Evolutionary conservation across 2,329 filamentous ascomycete genomes (phyloP).

Genomic region (Coniosporium uncinatum): DNA sequence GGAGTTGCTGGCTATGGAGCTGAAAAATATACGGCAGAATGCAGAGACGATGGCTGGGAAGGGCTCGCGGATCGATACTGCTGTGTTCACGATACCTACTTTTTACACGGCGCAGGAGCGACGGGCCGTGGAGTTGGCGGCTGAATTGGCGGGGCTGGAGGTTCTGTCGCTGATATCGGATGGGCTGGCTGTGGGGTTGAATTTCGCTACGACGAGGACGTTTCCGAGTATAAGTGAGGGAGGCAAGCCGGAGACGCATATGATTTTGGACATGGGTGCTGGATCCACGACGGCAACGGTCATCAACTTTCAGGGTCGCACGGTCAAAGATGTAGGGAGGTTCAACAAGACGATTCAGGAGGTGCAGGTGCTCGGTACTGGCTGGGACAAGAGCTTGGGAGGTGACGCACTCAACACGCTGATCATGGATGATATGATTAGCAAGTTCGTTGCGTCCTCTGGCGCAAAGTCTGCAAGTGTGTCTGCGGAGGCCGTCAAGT

Average conservation of each 20-base stretch:
- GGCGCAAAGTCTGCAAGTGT: constrained; percentile 58
- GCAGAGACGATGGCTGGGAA: constrained; percentile 79
- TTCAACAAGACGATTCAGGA: constrained; percentile 98
- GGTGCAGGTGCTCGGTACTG: constrained; percentile 79
- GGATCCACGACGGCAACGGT: constrained; percentile 90
- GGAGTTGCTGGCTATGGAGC: constrained; percentile 93
- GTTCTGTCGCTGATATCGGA: constrained; percentile 84
- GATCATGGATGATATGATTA: constrained; percentile 84
- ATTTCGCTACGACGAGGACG: constrained; percentile 88
- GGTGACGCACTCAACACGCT: constrained; percentile 86
- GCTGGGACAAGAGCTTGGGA: constrained; percentile 87
- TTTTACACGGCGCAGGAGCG: constrained; percentile 93
- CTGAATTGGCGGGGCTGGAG: constrained; percentile 82
- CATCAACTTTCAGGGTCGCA: constrained; percentile 82
- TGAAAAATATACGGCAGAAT: constrained; percentile 87
- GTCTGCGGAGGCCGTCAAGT: constrained; percentile 56
- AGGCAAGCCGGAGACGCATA: constrained; percentile 81
- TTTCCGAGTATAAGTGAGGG: constrained; percentile 83
- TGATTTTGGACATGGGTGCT: constrained; percentile 98
- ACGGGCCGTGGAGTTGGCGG: constrained; percentile 77
- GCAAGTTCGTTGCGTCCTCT: constrained; percentile 55
- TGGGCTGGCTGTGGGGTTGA: constrained; percentile 85
- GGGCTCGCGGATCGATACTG: constrained; percentile 67
- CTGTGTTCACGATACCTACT: constrained; percentile 82
- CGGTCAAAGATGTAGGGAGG: constrained; percentile 86